Evolutionary conservation across 805 yeast genomes (phyloP), one percentile per base, ranked within the genome.

Genomic region (Ogataea ganodermae): DNA sequence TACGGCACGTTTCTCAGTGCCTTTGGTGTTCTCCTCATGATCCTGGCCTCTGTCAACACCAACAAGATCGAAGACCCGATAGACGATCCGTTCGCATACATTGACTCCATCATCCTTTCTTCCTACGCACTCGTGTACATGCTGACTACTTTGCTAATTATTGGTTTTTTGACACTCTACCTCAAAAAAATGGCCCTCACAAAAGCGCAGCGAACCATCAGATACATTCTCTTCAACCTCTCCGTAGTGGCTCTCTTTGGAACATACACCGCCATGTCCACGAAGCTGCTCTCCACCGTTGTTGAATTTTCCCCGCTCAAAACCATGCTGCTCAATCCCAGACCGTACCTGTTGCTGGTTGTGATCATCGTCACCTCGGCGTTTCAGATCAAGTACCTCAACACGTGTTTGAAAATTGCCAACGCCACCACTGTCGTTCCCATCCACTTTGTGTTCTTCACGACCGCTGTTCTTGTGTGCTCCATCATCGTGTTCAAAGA

Each of bases 381-480:
- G 1, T 53, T 71, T 31, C 79, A 77, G 50, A 65, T 75, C 24
- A 57, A 63, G 27, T 64, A 67, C 26, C 57, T 77, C 12, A 68
- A 69, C 50, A 63, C 67, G 14, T 70, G 75, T 3, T 59, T 77
- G 32, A 63, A 63, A 31, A 55, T 61, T 12, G 75, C 71, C 44
- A 70, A 70, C 14, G 71, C 77, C 2, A 73, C 78, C 31, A 67
- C 71, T 6, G 80, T 77, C 2, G 72, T 77, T 7, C 81, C 81
- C 0, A 67, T 75, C 31, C 80, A 76, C 53, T 76, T 75, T 61
- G 75, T 70, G 4, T 67, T 73, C 27, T 76, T 77, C 63, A 74
- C 78, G 1, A 49, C 70, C 8, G 67, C 75, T 2, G 76, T 74
- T 3, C 62, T 72, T 22, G 28, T 68, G 6, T 76, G 76, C n/a